Evolutionary conservation across 1,284 basidiomycete species (phyloP), one percentile per base, ranked within the genome.

Genomic region (Cystobasidiaceae sp.): DNA sequence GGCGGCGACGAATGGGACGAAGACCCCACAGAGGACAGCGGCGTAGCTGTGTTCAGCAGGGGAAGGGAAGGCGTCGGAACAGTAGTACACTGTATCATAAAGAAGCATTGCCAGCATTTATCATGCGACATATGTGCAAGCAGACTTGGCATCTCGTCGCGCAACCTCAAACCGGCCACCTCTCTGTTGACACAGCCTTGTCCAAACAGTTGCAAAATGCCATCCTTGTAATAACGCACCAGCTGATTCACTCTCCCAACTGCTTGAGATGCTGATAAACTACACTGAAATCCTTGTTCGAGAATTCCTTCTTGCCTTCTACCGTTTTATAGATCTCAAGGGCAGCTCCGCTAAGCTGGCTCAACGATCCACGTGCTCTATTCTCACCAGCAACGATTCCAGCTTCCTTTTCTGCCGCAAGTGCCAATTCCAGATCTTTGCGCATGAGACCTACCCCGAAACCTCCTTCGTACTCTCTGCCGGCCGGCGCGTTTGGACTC

Each of bases 371-470:
- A 90, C 75, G 4, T 86, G 86, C 61, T 89, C 74, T 8, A 84
- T 80, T 32, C 78, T 83, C 34, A 25, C 51, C 51, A 33, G 61
- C 61, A 11, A 64, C 61, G n/a, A 55, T 23, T 2, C 77, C 77
- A n/a, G 79, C 76, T 19, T 78, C 75, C 30, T 77, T 75, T 6
- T 84, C 87, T 13, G 86, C 81, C 63, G 84, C 80, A 33, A 79
- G 82, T 3, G 89, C 90, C 33, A 92, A 82, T 44, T 85, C 82
- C 84, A 92, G 85, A 74, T 92, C 89, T 88, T 91, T 92, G 59
- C 89, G 78, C 88, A 92, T 91, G 41, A 92, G 79, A 7, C 81
- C 80, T n/a, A 86, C 87, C 17, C 88, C 86, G 76, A 92, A 92
- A 19, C 77, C 77, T 28, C 77, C 90, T 68, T 90, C 85, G 70